phyloP scores from a whole-genome alignment of 2,329 filamentous ascomycete species.

The Aspergillus oerlinghausenensis region DNA sequence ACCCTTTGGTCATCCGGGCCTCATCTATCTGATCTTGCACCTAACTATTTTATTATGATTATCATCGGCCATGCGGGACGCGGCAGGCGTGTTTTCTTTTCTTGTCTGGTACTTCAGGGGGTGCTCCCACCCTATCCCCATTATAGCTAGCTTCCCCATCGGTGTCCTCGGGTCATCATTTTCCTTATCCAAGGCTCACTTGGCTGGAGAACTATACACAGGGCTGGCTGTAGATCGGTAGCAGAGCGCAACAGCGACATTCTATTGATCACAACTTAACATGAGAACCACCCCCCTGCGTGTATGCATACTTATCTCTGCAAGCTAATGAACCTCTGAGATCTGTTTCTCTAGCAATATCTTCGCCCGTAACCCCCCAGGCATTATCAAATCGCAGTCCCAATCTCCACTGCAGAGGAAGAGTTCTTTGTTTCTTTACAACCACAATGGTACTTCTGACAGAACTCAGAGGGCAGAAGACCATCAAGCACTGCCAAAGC shows the following conservation, averaged over 20 bases:
- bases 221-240: no score
- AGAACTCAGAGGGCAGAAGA: conserved; percentile 55
- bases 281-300: not conserved
- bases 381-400: conserved; percentile 25
- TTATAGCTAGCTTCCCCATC: not conserved
- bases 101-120: conserved; percentile 12
- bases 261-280: not conserved
- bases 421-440: conserved; percentile 43
- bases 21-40: not conserved
- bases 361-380: not conserved
- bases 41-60: not conserved
- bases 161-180: conserved; percentile 5
- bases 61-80: conserved; percentile 11
- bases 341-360: not conserved
- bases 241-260: not conserved
- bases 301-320: not conserved
- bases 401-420: conserved; percentile 15
- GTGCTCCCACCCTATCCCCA: conserved; percentile 7
- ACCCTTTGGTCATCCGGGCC: conserved; percentile 1
- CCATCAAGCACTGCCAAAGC: conserved; percentile 44
- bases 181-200: not conserved
- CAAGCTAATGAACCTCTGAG: not conserved
- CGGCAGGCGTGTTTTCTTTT: conserved; percentile 19
- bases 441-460: conserved; percentile 56
- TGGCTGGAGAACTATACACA: no score